Evolutionary conservation across 192 early-diverging fungal species (phyloP).

Genomic region (Martensiomyces pterosporus): DNA sequence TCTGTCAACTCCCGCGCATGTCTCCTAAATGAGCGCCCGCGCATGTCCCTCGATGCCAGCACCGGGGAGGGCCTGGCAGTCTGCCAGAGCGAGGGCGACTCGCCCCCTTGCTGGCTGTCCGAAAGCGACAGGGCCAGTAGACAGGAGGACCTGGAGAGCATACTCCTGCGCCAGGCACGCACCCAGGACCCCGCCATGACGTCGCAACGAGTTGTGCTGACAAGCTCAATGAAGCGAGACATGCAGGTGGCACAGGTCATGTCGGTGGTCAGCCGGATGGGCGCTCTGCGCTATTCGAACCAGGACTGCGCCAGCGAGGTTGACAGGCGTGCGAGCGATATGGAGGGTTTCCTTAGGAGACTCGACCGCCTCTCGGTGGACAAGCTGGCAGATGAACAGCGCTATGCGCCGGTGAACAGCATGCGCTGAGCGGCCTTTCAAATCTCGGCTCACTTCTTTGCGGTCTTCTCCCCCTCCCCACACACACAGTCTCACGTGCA

Average conservation of each 20-base stretch:
- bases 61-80: neutral
- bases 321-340: slow-evolving; percentile 23
- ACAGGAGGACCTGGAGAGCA: slow-evolving; percentile 19
- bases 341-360: slow-evolving; percentile 29
- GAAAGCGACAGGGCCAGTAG: neutral
- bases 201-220: slow-evolving; percentile 34
- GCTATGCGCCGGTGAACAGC: slow-evolving; percentile 17
- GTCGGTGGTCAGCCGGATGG: slow-evolving; percentile 34
- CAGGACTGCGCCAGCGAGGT: slow-evolving; percentile 24
- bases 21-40: slow-evolving; percentile 9
- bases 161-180: slow-evolving; percentile 14
- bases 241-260: slow-evolving; percentile 41
- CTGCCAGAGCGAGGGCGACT: slow-evolving; percentile 4
- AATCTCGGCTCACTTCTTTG: no score
- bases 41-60: neutral
- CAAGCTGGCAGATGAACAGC: slow-evolving; percentile 19
- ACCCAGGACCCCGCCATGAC: slow-evolving; percentile 11
- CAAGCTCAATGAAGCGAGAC: slow-evolving; percentile 17
- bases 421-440: no score
- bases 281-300: slow-evolving; percentile 30
- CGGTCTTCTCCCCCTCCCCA: no score
- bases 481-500: no score
- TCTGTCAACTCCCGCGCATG: slow-evolving; percentile 25
- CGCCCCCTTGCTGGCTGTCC: neutral
- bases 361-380: slow-evolving; percentile 29